Evolutionary conservation across 1,139 yeast species (phyloP), one percentile per base, ranked within the genome.

Genomic region (Eremothecium cymbalariae): DNA sequence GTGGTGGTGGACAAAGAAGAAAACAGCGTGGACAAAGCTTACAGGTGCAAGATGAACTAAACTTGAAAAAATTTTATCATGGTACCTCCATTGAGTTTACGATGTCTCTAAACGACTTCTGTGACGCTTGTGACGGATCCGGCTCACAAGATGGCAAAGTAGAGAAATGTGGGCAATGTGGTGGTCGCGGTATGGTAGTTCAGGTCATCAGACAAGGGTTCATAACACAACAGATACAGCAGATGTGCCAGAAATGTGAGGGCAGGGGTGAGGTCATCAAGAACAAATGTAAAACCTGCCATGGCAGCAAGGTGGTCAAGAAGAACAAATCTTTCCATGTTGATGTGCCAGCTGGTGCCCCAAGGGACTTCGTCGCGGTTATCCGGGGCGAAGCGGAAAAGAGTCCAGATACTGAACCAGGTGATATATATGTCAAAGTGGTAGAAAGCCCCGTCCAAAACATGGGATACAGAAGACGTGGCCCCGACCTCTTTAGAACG

Each of bases 381-480:
- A 63, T 79, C 37, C 67, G 67, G 33, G 94, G 93, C 2, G 90
- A 85, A 56, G 90, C 93, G 5, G 94, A 88, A 53, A 80, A 76
- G 53, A 68, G 69, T 41, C 96, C 97, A 1, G 94, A 83, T 36
- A 68, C 75, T 66, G 70, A 69, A 9, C 74, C 95, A 2, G 98
- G 98, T 8, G 86, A 90, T 60, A 63, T 90, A 39, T 58, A 72
- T 31, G 65, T 86, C 14, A 67, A 65, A 28, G 55, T 85, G 28
- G 55, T 57, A 30, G 94, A 82, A 58, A 72, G 68, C 39, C 57
- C 66, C 12, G 48, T 47, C 8, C 64, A 65, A 20, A 79, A 80
- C 53, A 61, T 85, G 72, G 98, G 98, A 3, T 90, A 80, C 63
- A 71, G 95, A 56, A 72, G 98, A 48, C 70, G 85, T 40, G 82